Base-by-base conservation (phyloP, 2,329 filamentous ascomycete genomes). In the Neurospora crassa region DNA sequence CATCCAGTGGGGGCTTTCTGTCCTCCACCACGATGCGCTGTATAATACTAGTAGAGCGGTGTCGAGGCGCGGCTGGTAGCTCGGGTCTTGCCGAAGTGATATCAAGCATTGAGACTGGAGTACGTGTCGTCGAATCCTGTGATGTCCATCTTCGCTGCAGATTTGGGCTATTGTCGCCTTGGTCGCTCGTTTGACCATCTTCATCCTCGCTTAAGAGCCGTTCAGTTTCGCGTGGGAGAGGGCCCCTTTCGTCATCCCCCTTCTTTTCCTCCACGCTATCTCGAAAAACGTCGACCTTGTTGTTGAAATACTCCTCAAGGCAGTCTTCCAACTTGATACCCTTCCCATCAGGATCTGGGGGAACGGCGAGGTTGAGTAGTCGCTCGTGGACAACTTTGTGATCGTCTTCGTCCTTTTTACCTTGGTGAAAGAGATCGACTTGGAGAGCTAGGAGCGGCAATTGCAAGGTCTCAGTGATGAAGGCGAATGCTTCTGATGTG, bases 301-400 rank as follows among this genome's bases (percentile, higher is more conserved):
- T 94, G 80, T 98, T 97, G 85, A 98, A 98, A 78, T 97, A 98
- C 70, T 91, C 90, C 79, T 97, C 94, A 20, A 99, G 82, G 76
- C 95, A 98, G 75, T 96, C 92, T 80, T 98, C 96, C 24, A 99
- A 83, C 40, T 91, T 94, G 73, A 97, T 86, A 2, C 87, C 85
- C 72, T 89, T 89, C 34, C 89, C 90, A 67, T 92, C 88, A 6
- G 89, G 86, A 68, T 92, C 90, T 1, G 90, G 85, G 0, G 93
- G 92, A n/a, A 99, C 92, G 0, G 94, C 94, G 53, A 99, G 88
- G 77, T 98, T 96, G 7, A 99, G 84, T 29, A 97, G 82, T 70
- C 96, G 87, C 81, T 99, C 96, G 75, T 97, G 95, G 70, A 97
- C 90, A 71, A 97, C 93, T 79, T 96, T 97, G 83, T 98, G 95